Evolutionary conservation across 2,329 filamentous ascomycete species (phyloP), one percentile per base, ranked within the genome.

Genomic region (Sporothrix pallida): DNA sequence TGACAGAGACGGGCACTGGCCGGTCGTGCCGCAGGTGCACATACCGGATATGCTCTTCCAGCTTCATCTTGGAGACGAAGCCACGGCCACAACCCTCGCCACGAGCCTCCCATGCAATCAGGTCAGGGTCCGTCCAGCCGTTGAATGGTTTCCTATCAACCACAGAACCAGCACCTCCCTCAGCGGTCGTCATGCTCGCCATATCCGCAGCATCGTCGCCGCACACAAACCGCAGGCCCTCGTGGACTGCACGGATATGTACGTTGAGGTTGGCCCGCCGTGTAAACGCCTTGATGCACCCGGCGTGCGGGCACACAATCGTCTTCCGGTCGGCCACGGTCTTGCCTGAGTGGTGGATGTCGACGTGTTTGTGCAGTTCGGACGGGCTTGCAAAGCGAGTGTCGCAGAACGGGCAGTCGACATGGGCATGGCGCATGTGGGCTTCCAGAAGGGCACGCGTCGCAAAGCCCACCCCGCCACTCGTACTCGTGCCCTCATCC

Each of bases 41-140:
- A 67, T 92, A 94, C 23, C 93, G 90, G 62, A 98, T 87, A 80
- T 98, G 95, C 77, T 96, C 92, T 80, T 95, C 92, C 0, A 98
- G 86, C 44, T 90, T 90, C 20, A 89, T 87, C 81, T 97, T 97
- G 75, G 91, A 92, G 74, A 89, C 88, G 79, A 97, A 96, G 50
- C 87, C 87, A 75, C 90, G 88, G 1, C 91, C 92, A 79, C 95
- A 98, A 17, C 91, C 93, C 70, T 90, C 86, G 10, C 86, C 82
- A 26, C 20, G 50, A 86, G 87, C 73, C 68, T 80, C 78, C 92
- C 94, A 97, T 6, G 82, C 84, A 10, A 83, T 82, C 1, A 96
- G 83, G 62, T 89, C 89, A 84, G 86, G 5, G 58, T 83, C 80
- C 9, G 83, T 84, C 1, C 42, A 67, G 62, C 62, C 42, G 94